These are phyloP conservation scores for Tolypocladium ovalisporum DNA, from an alignment of 2,329 filamentous ascomycete species.

Conservation along the genomic window DNA sequence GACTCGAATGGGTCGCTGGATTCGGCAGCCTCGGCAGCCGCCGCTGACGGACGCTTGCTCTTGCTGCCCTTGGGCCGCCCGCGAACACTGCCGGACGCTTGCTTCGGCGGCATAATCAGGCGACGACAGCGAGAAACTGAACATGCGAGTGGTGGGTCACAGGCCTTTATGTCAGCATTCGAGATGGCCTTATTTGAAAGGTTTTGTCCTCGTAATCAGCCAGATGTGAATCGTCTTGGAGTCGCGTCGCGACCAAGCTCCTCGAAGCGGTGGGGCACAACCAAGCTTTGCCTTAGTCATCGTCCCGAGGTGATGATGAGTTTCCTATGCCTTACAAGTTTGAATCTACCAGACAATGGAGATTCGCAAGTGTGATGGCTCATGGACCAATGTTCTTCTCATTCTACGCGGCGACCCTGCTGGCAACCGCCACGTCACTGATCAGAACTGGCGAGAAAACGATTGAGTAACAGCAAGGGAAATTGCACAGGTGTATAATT, in stretches of 20 bases:
- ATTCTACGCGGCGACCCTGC: too few relatives aligned
- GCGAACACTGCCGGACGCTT: constrained; percentile 21
- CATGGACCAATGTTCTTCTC: too few relatives aligned
- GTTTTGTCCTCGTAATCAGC: background rate
- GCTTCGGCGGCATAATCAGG: constrained; percentile 31
- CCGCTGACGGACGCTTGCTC: constrained; percentile 11
- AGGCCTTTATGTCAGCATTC: background rate
- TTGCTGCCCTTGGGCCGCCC: constrained; percentile 22
- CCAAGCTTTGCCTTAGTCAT: background rate
- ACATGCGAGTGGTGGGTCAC: background rate
- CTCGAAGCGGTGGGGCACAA: background rate
- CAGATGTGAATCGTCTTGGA: background rate
- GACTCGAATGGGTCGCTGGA: constrained; percentile 25
- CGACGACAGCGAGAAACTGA: too few relatives aligned
- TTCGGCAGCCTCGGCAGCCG: constrained; percentile 12
- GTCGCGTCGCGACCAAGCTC: background rate
- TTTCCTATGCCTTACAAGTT: too few relatives aligned
- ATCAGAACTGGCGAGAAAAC: too few relatives aligned
- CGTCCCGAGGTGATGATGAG: background rate
- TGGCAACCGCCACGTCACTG: too few relatives aligned
- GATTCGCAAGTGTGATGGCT: too few relatives aligned
- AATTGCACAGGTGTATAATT: constrained; percentile 53
- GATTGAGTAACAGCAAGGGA: constrained; percentile 25
- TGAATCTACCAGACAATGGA: too few relatives aligned
- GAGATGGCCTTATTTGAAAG: too few relatives aligned